These are phyloP conservation scores for Thalassia testudinum DNA, from an alignment of 116 monocot genomes.

Conservation along the genomic window DNA sequence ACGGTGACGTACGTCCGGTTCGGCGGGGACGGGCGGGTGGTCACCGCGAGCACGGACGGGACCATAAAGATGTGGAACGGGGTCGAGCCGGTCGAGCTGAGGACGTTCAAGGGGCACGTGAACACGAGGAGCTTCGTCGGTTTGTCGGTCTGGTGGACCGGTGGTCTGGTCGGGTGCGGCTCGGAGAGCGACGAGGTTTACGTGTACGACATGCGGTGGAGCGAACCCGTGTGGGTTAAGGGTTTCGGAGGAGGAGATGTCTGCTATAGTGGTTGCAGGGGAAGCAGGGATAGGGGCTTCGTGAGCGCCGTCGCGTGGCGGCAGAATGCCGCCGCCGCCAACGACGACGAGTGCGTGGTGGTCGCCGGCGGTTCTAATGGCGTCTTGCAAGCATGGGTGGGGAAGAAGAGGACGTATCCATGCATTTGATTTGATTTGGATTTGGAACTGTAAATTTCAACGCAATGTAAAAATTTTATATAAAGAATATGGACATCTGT, in stretches of 20 bases:
- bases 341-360: slow-evolving; percentile 22
- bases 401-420: slow-evolving; percentile 13
- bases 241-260: slow-evolving; percentile 3
- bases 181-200: slow-evolving; percentile 67
- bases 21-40: slow-evolving; percentile 21
- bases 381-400: slow-evolving; percentile 28
- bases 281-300: slow-evolving; percentile 9
- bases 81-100: slow-evolving; percentile 7
- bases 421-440: slow-evolving; percentile 4
- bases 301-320: slow-evolving; percentile 52
- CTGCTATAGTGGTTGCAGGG: neutral
- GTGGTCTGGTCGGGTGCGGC: slow-evolving; percentile 44
- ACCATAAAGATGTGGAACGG: slow-evolving; percentile 48
- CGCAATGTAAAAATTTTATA: no score
- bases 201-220: slow-evolving; percentile 59
- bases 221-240: slow-evolving; percentile 18
- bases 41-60: slow-evolving; percentile 66
- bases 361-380: slow-evolving; percentile 60
- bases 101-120: slow-evolving; percentile 47
- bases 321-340: slow-evolving; percentile 1
- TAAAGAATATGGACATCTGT: no score
- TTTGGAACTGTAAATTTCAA: no score
- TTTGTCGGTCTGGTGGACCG: slow-evolving; percentile 30
- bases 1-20: slow-evolving; percentile 82
- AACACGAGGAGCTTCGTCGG: slow-evolving; percentile 61